A percentile compares a stretch with the other conserved stretches of the same genome.
These are phyloP conservation scores for Chamaenerion angustifolium DNA, from an alignment of 345 rosid species.

Conservation along the genomic window DNA sequence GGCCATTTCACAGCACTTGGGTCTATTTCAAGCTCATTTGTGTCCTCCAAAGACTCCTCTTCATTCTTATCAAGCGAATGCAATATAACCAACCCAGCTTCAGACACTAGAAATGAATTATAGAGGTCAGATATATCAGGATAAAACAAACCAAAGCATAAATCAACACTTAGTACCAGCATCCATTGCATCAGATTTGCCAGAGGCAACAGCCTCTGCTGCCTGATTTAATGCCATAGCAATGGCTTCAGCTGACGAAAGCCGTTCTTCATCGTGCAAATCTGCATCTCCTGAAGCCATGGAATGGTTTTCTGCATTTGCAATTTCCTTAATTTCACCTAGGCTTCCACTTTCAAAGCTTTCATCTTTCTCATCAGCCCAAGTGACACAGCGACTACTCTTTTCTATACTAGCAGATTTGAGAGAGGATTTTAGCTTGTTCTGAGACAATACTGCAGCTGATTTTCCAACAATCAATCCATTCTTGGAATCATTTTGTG, in stretches of 20 bases:
- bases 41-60: slow-evolving; percentile 15
- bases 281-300: slow-evolving; percentile 8
- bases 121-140: slow-evolving; percentile 7
- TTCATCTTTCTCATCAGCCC: slow-evolving; percentile 62
- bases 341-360: slow-evolving; percentile 25
- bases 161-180: slow-evolving; percentile 30
- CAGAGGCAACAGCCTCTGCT: slow-evolving; percentile 58
- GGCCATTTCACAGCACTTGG: slow-evolving; percentile 48
- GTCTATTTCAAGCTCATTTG: slow-evolving; percentile 24
- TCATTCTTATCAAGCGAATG: slow-evolving; percentile 21
- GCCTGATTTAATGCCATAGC: slow-evolving; percentile 65
- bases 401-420: slow-evolving; percentile 41
- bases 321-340: slow-evolving; percentile 35
- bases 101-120: slow-evolving; percentile 25
- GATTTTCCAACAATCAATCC: slow-evolving; percentile 14
- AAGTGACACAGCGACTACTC: slow-evolving; percentile 47
- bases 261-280: slow-evolving; percentile 16
- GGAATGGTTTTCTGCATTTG: slow-evolving; percentile 12
- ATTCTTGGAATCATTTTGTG: slow-evolving; percentile 16
- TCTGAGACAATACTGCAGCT: slow-evolving; percentile 17
- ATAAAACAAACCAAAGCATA: slow-evolving; percentile 3
- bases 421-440: slow-evolving; percentile 47
- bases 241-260: slow-evolving; percentile 70
- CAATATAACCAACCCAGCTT: slow-evolving; percentile 61
- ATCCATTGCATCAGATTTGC: slow-evolving; percentile 34